Conservation (phyloP, 257 asterid genomes). For the Gynochthodes officinalis region DNA sequence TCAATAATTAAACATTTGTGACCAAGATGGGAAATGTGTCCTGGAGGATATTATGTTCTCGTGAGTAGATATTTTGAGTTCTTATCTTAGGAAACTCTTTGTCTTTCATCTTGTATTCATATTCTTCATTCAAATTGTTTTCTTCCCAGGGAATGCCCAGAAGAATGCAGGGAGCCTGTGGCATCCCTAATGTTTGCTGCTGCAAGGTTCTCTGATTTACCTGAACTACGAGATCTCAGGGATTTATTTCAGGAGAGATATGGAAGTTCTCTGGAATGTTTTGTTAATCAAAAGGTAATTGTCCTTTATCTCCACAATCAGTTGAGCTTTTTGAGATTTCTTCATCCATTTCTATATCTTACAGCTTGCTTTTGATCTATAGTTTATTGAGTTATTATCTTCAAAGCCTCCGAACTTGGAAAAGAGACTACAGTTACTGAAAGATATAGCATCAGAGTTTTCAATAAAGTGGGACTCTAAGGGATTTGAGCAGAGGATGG, state of each 20-base stretch:
- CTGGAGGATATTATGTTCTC: background rate
- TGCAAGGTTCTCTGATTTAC: constrained; percentile 95
- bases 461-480: constrained; percentile 76
- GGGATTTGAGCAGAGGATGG: constrained; percentile 81
- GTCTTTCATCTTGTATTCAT: background rate
- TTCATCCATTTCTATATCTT: constrained; percentile 20
- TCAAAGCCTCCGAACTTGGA: constrained; percentile 53
- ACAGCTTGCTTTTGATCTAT: constrained; percentile 35
- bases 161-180: constrained; percentile 85
- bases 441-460: constrained; percentile 78
- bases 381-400: constrained; percentile 85
- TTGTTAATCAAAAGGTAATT: constrained; percentile 77
- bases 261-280: constrained; percentile 58
- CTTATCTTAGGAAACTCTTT: background rate
- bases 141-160: constrained; percentile 82
- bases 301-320: constrained; percentile 14
- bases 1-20: background rate
- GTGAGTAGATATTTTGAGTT: background rate
- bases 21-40: background rate
- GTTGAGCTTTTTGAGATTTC: background rate
- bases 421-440: constrained; percentile 64
- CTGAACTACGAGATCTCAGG: constrained; percentile 92
- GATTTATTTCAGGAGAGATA: constrained; percentile 76
- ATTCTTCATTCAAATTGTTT: constrained; percentile 6
- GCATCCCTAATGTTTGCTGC: constrained; percentile 95